Evolutionary conservation across 2,329 filamentous ascomycete genomes (phyloP).

Genomic region (Fusarium pilosicola): DNA sequence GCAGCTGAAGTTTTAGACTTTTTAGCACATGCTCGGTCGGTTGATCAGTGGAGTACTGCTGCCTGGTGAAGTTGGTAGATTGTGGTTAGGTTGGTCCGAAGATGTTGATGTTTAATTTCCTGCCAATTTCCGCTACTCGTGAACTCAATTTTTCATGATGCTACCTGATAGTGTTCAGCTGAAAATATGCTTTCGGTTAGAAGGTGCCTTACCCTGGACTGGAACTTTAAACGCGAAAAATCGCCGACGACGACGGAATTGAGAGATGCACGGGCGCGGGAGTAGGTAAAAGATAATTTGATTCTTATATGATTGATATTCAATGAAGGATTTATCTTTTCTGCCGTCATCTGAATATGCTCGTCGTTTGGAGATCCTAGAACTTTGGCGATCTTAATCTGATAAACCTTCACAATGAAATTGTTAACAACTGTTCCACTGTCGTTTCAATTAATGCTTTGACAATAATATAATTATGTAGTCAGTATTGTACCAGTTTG

Average conservation of each 20-base stretch:
- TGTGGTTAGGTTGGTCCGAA: not conserved
- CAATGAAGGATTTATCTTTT: rapidly evolving
- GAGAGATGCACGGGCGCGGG: too few relatives aligned
- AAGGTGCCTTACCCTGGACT: not conserved
- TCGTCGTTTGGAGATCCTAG: rapidly evolving
- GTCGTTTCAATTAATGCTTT: too few relatives aligned
- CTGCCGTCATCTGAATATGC: too few relatives aligned
- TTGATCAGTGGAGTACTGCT: constrained; percentile 11
- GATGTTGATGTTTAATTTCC: not conserved
- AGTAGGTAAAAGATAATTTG: too few relatives aligned
- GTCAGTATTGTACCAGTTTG: too few relatives aligned
- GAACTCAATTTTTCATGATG: not conserved
- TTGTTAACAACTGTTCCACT: rapidly evolving
- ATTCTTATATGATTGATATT: rapidly evolving
- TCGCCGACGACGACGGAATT: not conserved
- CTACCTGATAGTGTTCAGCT: not conserved
- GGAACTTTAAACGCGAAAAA: not conserved
- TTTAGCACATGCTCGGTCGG: not conserved
- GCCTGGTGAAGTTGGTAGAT: not conserved
- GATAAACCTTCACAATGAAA: rapidly evolving
- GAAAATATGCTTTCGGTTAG: not conserved
- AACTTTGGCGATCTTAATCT: too few relatives aligned
- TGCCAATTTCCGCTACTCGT: constrained; percentile 5
- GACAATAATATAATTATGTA: too few relatives aligned
- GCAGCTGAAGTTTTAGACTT: not conserved